Percentiles rank a stretch among this genome's conserved stretches.
Evolutionary conservation across 306 rosid species (phyloP).

Genomic region (Astragalus membranaceus): DNA sequence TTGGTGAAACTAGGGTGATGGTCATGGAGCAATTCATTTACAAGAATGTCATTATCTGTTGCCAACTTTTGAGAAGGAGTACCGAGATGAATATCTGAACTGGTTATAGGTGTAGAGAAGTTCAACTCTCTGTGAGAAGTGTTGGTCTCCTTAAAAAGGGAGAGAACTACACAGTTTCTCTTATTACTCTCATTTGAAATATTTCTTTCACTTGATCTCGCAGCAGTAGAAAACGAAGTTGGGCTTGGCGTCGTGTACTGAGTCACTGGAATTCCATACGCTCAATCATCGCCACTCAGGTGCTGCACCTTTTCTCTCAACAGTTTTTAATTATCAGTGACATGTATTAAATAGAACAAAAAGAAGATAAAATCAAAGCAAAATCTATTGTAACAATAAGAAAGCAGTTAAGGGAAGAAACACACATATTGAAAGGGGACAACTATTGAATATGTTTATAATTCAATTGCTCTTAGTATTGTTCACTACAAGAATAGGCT

Average conservation of each 20-base stretch:
- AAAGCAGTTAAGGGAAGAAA: conserved; percentile 10
- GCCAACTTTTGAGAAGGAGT: conserved; percentile 34
- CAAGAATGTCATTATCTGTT: conserved; percentile 66
- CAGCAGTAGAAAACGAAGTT: conserved; percentile 25
- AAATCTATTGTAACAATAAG: conserved; percentile 3
- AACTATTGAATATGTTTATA: too few species aligned
- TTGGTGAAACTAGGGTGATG: conserved; percentile 36
- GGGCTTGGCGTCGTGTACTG: conserved; percentile 34
- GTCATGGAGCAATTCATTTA: conserved; percentile 79
- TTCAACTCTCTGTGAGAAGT: conserved; percentile 16
- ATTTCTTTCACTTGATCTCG: conserved; percentile 36
- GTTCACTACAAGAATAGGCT: too few species aligned
- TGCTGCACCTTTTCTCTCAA: conserved; percentile 79
- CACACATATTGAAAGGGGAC: neutral
- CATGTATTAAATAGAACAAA: conserved; percentile 37
- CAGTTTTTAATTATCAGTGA: conserved; percentile 64
- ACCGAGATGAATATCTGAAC: conserved; percentile 33
- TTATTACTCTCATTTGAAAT: conserved; percentile 20
- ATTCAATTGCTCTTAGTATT: too few species aligned
- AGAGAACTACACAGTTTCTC: conserved; percentile 57
- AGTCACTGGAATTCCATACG: conserved; percentile 50
- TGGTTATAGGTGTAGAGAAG: conserved; percentile 30
- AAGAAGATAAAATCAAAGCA: neutral
- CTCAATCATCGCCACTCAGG: conserved; percentile 77
- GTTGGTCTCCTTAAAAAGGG: conserved; percentile 64